Percentiles rank a stretch among this genome's conserved stretches.
phyloP scores from a whole-genome alignment of 2,329 filamentous ascomycete genomes.

The Sclerotinia minor region DNA sequence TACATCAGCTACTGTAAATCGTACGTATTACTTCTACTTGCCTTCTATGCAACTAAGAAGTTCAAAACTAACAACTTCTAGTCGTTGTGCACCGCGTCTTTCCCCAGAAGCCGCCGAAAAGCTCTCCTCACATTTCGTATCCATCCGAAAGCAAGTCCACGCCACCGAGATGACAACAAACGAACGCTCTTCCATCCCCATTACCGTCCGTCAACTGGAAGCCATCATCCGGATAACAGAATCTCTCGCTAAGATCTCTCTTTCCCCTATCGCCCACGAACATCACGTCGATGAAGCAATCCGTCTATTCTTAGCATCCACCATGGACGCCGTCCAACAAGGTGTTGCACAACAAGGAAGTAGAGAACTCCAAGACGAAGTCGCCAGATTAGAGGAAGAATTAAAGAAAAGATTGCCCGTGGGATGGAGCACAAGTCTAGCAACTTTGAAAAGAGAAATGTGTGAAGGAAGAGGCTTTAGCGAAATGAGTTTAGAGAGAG shows the following conservation, averaged over 20 bases:
- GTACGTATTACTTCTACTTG: conserved; percentile 52
- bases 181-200: conserved; percentile 88
- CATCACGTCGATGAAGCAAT: conserved; percentile 96
- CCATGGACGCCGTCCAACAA: conserved; percentile 96
- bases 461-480: conserved; percentile 88
- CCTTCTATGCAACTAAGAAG: neutral
- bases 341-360: conserved; percentile 74
- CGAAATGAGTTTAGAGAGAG: conserved; percentile 81
- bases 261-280: conserved; percentile 85
- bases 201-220: conserved; percentile 95
- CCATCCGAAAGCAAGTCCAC: conserved; percentile 91
- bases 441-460: conserved; percentile 84
- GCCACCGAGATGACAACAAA: conserved; percentile 88
- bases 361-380: conserved; percentile 89
- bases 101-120: conserved; percentile 92
- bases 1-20: conserved; percentile 98
- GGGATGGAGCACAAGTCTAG: conserved; percentile 90
- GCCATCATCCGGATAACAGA: conserved; percentile 97
- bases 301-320: conserved; percentile 90
- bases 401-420: conserved; percentile 84
- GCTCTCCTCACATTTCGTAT: conserved; percentile 94
- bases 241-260: conserved; percentile 85
- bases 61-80: conserved; percentile 43
- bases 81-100: conserved; percentile 87
- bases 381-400: conserved; percentile 82